Evolutionary conservation across 345 rosid species (phyloP).

Genomic region (Brassica carinata): DNA sequence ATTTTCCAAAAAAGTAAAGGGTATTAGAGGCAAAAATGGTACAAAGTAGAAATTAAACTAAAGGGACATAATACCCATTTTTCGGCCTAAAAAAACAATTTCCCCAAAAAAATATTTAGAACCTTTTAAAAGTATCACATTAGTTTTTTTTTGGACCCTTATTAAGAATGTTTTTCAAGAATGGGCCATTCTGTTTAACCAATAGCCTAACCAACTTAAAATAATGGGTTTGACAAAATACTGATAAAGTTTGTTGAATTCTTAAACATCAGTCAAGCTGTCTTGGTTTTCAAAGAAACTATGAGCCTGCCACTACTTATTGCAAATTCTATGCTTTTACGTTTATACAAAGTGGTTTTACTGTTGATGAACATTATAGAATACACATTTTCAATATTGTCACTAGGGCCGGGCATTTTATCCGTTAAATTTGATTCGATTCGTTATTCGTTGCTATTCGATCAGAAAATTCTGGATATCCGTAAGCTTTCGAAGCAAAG

Average conservation of each 20-base stretch:
- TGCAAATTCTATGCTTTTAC: neutral
- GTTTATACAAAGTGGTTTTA: neutral
- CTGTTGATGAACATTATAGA: slow-evolving; percentile 8
- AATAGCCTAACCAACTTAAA: neutral
- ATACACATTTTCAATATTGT: neutral
- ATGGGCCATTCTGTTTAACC: neutral
- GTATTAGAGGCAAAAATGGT: too few relatives aligned
- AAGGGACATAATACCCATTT: too few relatives aligned
- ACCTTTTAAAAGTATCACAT: neutral
- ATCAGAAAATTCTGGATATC: too few relatives aligned
- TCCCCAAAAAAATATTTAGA: neutral
- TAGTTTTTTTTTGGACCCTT: neutral
- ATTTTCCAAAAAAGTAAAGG: too few relatives aligned
- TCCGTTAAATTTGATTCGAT: too few relatives aligned
- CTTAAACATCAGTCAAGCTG: slow-evolving; percentile 1
- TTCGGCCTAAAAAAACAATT: too few relatives aligned
- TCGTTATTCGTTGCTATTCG: too few relatives aligned
- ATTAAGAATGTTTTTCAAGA: neutral
- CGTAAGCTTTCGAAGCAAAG: too few relatives aligned
- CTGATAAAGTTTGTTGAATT: neutral
- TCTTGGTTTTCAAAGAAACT: slow-evolving; percentile 9
- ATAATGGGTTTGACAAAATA: neutral
- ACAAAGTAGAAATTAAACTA: too few relatives aligned
- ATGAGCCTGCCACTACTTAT: neutral
- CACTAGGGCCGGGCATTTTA: too few relatives aligned